These are phyloP conservation scores for Talaromyces piceae DNA, from an alignment of 2,329 filamentous ascomycete species.

Conservation along the genomic window DNA sequence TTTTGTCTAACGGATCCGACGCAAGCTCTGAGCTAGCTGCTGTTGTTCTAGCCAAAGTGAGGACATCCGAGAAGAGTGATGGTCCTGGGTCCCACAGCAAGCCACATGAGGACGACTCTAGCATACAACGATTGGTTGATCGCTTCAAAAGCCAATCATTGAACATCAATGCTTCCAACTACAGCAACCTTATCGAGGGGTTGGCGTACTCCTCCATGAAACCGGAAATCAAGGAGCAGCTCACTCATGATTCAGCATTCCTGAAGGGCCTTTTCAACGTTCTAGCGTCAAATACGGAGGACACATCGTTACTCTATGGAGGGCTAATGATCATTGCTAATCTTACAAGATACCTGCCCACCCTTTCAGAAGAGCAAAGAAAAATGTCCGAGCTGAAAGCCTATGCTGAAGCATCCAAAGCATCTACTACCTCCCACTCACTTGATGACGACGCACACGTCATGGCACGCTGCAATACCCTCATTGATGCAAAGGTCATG, in stretches of 20 bases:
- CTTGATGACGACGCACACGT: constrained; percentile 73
- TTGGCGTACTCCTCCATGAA: constrained; percentile 86
- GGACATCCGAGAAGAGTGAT: constrained; percentile 26
- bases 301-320: constrained; percentile 72
- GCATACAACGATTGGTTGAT: constrained; percentile 46
- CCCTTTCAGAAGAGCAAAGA: constrained; percentile 80
- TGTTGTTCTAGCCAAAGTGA: constrained; percentile 64
- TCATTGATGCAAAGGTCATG: constrained; percentile 72
- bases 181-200: constrained; percentile 78
- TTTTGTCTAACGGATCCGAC: constrained; percentile 65
- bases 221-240: constrained; percentile 72
- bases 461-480: constrained; percentile 62
- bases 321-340: constrained; percentile 80
- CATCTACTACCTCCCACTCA: constrained; percentile 50
- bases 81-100: constrained; percentile 25
- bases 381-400: constrained; percentile 87
- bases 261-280: constrained; percentile 58
- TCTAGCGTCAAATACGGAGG: constrained; percentile 44
- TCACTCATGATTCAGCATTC: constrained; percentile 62
- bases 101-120: constrained; percentile 30
- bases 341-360: constrained; percentile 71
- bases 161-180: constrained; percentile 41
- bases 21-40: constrained; percentile 50
- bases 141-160: constrained; percentile 46
- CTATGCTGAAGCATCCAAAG: constrained; percentile 79